Percentiles rank a stretch among this genome's conserved stretches.
Evolutionary conservation across 768 basidiomycete species (phyloP).

Genomic region (Lactarius quietus): DNA sequence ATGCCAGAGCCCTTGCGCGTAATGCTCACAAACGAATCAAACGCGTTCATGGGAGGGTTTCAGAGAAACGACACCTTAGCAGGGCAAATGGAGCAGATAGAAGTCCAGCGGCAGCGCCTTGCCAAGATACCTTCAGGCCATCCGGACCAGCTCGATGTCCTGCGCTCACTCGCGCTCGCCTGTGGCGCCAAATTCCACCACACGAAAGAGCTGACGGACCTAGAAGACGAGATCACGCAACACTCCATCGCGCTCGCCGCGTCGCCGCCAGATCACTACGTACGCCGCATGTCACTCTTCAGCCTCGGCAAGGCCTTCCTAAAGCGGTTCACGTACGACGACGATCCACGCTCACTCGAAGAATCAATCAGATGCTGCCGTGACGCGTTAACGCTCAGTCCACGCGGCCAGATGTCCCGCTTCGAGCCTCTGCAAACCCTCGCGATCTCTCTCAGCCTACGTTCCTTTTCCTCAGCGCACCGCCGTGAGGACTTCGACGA

Average conservation of each 20-base stretch:
- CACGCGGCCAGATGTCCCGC: slow-evolving; percentile 14
- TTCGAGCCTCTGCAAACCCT: slow-evolving; percentile 13
- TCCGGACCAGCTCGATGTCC: slow-evolving; percentile 5
- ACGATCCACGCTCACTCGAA: neutral
- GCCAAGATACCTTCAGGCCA: neutral
- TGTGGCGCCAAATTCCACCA: neutral
- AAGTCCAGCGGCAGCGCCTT: neutral
- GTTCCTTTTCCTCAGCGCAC: neutral
- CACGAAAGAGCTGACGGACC: slow-evolving; percentile 1
- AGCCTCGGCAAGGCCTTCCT: slow-evolving; percentile 5
- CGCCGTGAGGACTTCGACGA: slow-evolving; percentile 1
- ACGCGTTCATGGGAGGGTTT: slow-evolving; percentile 1
- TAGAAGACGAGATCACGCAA: slow-evolving; percentile 9
- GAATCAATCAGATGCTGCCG: slow-evolving; percentile 6
- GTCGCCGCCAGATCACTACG: slow-evolving; percentile 2
- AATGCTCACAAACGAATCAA: neutral
- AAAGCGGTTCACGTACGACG: neutral
- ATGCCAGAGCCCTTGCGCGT: slow-evolving; percentile 1
- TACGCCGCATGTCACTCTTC: slow-evolving; percentile 3
- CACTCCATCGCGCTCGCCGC: slow-evolving; percentile 11
- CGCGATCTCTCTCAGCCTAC: neutral
- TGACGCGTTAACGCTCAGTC: slow-evolving; percentile 7
- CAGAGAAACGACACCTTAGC: slow-evolving; percentile 2
- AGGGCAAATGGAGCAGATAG: neutral
- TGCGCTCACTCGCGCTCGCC: neutral